These are phyloP conservation scores for Lathyrus aphaca DNA, from an alignment of 306 rosid species.

Conservation along the genomic window DNA sequence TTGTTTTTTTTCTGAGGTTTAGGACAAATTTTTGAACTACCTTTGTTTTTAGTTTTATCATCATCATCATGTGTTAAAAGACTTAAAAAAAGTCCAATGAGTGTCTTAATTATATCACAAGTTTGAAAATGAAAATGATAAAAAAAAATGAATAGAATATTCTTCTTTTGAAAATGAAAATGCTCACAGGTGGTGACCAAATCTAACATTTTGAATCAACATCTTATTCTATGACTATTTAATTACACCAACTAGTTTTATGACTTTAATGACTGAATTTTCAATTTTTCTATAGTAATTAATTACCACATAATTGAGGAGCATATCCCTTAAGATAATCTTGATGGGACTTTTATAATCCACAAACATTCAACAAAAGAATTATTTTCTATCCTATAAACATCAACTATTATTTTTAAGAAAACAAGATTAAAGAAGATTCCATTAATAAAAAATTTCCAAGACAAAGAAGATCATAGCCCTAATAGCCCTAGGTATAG, in stretches of 20 bases:
- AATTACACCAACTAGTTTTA: not conserved
- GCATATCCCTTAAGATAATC: slow-evolving; percentile 7
- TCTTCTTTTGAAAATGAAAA: too few relatives aligned
- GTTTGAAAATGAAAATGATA: too few relatives aligned
- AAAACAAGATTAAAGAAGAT: slow-evolving; percentile 26
- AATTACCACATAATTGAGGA: not conserved
- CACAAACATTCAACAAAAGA: not conserved
- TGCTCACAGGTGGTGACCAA: too few relatives aligned
- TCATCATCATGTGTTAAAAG: not conserved
- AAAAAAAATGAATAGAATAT: too few relatives aligned
- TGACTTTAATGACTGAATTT: not conserved
- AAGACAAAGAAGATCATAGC: slow-evolving; percentile 30
- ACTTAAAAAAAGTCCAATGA: not conserved
- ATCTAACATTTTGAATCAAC: not conserved
- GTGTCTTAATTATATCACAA: too few relatives aligned
- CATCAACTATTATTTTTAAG: not conserved
- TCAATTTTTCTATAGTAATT: not conserved
- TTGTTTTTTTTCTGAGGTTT: slow-evolving; percentile 44
- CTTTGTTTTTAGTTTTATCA: slow-evolving; percentile 6
- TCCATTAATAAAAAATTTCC: not conserved
- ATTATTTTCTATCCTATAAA: not conserved
- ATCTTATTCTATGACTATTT: not conserved
- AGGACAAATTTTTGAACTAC: slow-evolving; percentile 47
- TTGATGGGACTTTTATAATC: not conserved
- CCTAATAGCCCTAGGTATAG: slow-evolving; percentile 16